Conservation (phyloP, 768 basidiomycete species). For the Pleurotus tuber-regium region DNA sequence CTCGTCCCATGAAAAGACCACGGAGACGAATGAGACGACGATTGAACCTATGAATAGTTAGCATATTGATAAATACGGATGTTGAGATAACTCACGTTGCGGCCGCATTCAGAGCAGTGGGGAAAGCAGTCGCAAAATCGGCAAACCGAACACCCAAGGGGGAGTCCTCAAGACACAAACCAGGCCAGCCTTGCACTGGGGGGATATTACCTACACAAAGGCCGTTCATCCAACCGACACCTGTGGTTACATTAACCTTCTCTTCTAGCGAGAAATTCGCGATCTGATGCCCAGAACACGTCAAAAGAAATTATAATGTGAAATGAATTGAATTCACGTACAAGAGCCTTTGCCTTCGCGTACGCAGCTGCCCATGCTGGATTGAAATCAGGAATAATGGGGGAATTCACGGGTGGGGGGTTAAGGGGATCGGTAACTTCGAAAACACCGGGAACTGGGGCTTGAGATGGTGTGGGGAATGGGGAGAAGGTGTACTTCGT, state of each 20-base stretch:
- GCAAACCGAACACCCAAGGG: slow-evolving; percentile 77
- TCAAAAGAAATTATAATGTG: background rate
- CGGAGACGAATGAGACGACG: slow-evolving; percentile 74
- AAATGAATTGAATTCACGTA: slow-evolving; percentile 22
- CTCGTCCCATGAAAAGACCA: slow-evolving; percentile 76
- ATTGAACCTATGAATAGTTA: too few species aligned
- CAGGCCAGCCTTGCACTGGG: slow-evolving; percentile 45
- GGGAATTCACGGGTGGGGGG: slow-evolving; percentile 51
- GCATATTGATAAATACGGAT: too few species aligned
- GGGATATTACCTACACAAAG: slow-evolving; percentile 57
- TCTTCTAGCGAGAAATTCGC: slow-evolving; percentile 53
- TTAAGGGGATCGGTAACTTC: slow-evolving; percentile 50
- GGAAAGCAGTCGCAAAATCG: slow-evolving; percentile 76
- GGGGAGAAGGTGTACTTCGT: slow-evolving; percentile 48
- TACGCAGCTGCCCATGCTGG: slow-evolving; percentile 61
- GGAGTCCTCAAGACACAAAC: slow-evolving; percentile 75
- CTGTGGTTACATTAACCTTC: slow-evolving; percentile 64
- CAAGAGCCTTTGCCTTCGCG: slow-evolving; percentile 54
- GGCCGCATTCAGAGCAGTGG: slow-evolving; percentile 80
- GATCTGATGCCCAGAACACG: slow-evolving; percentile 28
- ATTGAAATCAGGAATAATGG: slow-evolving; percentile 43
- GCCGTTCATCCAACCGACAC: slow-evolving; percentile 63
- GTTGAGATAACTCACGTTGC: too few species aligned
- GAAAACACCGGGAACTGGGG: slow-evolving; percentile 51
- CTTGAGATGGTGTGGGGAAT: slow-evolving; percentile 59